These are phyloP conservation scores for Aciculoconidium aculeatum DNA, from an alignment of 805 yeast genomes.

Conservation along the genomic window DNA sequence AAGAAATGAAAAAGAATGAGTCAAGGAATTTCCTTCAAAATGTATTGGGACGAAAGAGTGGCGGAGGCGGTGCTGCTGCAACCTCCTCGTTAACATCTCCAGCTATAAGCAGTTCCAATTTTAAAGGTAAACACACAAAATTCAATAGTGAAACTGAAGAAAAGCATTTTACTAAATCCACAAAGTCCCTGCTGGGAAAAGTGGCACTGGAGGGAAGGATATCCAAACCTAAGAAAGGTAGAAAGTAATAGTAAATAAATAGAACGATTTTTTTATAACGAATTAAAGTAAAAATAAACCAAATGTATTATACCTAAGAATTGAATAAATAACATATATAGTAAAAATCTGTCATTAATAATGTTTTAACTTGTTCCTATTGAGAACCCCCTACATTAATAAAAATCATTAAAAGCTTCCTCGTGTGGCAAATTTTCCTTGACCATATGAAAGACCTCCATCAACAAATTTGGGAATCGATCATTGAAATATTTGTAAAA, in stretches of 20 bases:
- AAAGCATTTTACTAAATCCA: too few species aligned
- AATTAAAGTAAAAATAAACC: too few species aligned
- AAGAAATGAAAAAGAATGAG: slow-evolving; percentile 23
- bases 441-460: slow-evolving; percentile 67
- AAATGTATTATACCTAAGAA: too few species aligned
- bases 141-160: slow-evolving; percentile 21
- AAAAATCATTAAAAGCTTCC: slow-evolving; percentile 45
- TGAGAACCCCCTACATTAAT: slow-evolving; percentile 12
- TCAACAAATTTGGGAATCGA: slow-evolving; percentile 72
- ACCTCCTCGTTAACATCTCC: slow-evolving; percentile 29
- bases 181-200: too few species aligned
- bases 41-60: slow-evolving; percentile 34
- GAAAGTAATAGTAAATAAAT: too few species aligned
- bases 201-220: too few species aligned
- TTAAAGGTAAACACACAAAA: slow-evolving; percentile 50
- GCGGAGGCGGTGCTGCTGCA: slow-evolving; percentile 28
- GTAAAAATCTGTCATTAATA: too few species aligned
- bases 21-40: slow-evolving; percentile 43
- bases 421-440: slow-evolving; percentile 55
- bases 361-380: too few species aligned
- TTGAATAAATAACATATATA: too few species aligned
- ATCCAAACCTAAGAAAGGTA: slow-evolving; percentile 6
- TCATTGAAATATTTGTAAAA: slow-evolving; percentile 70
- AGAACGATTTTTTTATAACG: too few species aligned
- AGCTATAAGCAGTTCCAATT: slow-evolving; percentile 48